Percentiles rank a stretch among this genome's conserved stretches.
Evolutionary conservation across 805 yeast species (phyloP).

Genomic region (Lipomyces mesembrius): DNA sequence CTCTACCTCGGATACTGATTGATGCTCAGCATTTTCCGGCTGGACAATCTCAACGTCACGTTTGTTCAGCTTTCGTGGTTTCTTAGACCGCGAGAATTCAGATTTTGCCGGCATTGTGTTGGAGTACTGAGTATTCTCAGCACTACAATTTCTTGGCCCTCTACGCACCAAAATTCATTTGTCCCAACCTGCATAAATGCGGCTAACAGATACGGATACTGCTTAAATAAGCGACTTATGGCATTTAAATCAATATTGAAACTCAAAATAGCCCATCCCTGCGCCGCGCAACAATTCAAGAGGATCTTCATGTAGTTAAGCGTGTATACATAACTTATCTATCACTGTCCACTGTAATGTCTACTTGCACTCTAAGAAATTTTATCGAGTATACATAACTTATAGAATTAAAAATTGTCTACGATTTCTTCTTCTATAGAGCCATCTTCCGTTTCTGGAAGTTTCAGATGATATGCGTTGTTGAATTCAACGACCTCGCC

Average conservation of each 20-base stretch:
- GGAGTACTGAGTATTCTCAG: too few relatives aligned
- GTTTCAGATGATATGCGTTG: conserved; percentile 23
- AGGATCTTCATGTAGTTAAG: too few relatives aligned
- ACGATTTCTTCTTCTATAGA: conserved; percentile 30
- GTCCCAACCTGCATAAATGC: too few relatives aligned
- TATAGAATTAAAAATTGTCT: conserved; percentile 17
- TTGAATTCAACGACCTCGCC: conserved; percentile 33
- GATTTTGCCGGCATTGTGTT: not conserved
- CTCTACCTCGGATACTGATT: not conserved
- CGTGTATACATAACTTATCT: too few relatives aligned
- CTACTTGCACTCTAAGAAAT: not conserved
- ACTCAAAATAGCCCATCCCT: too few relatives aligned
- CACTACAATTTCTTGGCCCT: too few relatives aligned
- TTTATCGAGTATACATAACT: not conserved
- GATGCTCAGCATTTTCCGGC: not conserved
- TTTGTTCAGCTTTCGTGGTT: not conserved
- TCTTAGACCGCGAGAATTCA: not conserved
- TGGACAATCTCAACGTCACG: not conserved
- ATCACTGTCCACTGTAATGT: too few relatives aligned
- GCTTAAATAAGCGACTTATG: too few relatives aligned
- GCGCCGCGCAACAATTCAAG: too few relatives aligned
- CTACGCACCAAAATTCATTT: too few relatives aligned
- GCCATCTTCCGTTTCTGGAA: not conserved
- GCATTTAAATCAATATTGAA: too few relatives aligned
- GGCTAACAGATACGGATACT: too few relatives aligned